Evolutionary conservation across 805 yeast species (phyloP), one percentile per base, ranked within the genome.

Genomic region (Lipomyces orientalis): DNA sequence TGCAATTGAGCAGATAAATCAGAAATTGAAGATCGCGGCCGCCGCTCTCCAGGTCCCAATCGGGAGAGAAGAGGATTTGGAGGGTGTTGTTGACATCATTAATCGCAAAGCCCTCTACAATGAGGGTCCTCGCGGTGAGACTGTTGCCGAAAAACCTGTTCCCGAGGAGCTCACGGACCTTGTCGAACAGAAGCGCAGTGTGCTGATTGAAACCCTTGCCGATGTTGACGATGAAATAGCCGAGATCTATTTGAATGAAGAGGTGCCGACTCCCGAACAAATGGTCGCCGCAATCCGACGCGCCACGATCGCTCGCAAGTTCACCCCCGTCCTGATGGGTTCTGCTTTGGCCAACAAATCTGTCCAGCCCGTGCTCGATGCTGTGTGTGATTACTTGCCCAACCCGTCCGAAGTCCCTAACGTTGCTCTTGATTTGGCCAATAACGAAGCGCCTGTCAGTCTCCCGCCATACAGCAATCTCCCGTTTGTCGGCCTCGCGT

Each of bases 291-390:
- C 97, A 55, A 95, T 95, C 74, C 89, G 99, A 80, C 88, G 97
- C 76, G 86, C 98, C 61, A 95, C 99, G 22, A 94, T 94, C 80
- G 97, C 93, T 39, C 88, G 98, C 82, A 90, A 86, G 78, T 95
- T 95, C 83, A 92, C 98, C 14, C 99, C 99, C n/a, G 98, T 95
- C n/a, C 83, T 94, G 72, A 95, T 95, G 98, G 99, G 99, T 29
- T 92, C 98, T 60, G 99, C 99, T 22, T 84, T 95, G 71, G 99
- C 98, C 66, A 95, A 95, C 82, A 91, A 89, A 73, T 97, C 98
- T 80, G 85, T 95, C 72, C 99, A 95, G 83, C 93, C 93, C 29
- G 97, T 94, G 49, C 84, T 95, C 74, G 98, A 95, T 79, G 95
- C 98, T 54, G 97, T 95, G 68, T 94, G 94, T 72, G 98, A 94